Evolutionary conservation across 192 early-diverging fungal genomes (phyloP), one percentile per base, ranked within the genome.

Genomic region (Coemansia erecta): DNA sequence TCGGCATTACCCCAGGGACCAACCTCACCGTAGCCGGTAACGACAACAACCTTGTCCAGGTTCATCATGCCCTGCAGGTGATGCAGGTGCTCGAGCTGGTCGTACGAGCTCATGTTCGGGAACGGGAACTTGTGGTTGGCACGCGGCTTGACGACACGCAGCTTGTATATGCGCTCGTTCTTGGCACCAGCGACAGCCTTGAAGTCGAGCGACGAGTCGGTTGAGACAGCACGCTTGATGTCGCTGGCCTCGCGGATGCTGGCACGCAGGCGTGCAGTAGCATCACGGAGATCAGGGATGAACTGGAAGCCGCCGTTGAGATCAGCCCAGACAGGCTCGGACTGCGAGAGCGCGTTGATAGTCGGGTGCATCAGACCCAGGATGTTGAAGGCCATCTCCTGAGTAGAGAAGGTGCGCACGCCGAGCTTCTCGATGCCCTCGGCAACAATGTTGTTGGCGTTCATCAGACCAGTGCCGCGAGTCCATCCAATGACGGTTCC

Each of bases 401-500:
- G 83, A 55, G 90, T 84, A 22, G 91, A 92, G 87, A 95, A 97
- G 31, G 95, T 97, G 68, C 93, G 87, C 24, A 92, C 89, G 54
- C 95, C 95, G 42, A 92, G 84, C 61, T 86, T 85, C 77, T 97
- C 95, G 44, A 97, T 86, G 53, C 94, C 93, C 71, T 92, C 87
- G 15, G 93, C 89, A 62, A 97, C 88, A 55, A 91, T 86, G 81
- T 97, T 95, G 83, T 94, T 97, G 60, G 85, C 81, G 43, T 83
- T 87, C 95, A 97, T 97, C 77, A 97, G 82, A 39, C 95, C 95
- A 39, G 95, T 97, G 50, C 94, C 94, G 77, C 94, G 88, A 53
- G 94, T 97, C 94, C 94, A 97, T 44, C 94, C 94, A 75, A 97
- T 97, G 41, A 93, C 89, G 48, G 94, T 92, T 54, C 94, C 94